Conservation (phyloP, 2,329 filamentous ascomycete genomes). For the Exophiala oligosperma region DNA sequence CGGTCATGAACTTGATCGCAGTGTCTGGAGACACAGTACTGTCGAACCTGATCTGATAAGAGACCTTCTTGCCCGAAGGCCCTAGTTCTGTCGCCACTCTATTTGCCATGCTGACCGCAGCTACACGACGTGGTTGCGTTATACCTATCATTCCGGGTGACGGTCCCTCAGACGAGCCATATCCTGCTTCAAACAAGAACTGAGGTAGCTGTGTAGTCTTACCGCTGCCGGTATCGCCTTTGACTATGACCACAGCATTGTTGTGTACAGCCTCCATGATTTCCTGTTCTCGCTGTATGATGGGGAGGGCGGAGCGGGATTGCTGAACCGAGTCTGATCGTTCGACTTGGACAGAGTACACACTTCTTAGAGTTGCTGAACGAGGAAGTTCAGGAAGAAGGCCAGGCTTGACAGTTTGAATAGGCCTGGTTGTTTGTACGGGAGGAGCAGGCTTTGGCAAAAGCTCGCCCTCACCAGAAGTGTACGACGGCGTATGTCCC, state of each 20-base stretch:
- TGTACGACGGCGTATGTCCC: conserved; percentile 57
- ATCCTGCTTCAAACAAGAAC: conserved; percentile 92
- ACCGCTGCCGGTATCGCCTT: conserved; percentile 92
- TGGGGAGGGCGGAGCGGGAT: conserved; percentile 75
- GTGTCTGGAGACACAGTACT: conserved; percentile 77
- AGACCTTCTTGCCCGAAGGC: conserved; percentile 72
- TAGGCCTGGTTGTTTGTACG: conserved; percentile 1
- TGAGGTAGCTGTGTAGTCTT: conserved; percentile 98
- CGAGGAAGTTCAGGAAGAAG: not conserved
- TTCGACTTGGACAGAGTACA: conserved; percentile 70
- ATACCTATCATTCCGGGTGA: conserved; percentile 92
- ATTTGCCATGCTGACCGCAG: conserved; percentile 94
- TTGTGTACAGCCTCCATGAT: conserved; percentile 98
- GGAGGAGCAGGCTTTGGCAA: conserved; percentile 26
- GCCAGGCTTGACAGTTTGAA: conserved; percentile 1
- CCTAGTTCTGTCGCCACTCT: conserved; percentile 86
- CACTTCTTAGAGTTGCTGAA: conserved; percentile 55
- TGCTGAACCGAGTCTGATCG: conserved; percentile 74
- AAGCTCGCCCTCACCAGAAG: conserved; percentile 40
- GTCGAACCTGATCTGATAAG: conserved; percentile 95
- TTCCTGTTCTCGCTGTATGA: conserved; percentile 92
- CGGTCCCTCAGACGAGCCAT: conserved; percentile 73
- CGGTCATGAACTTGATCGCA: conserved; percentile 97
- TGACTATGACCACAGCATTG: conserved; percentile 85
- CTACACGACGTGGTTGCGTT: conserved; percentile 91